Percentiles rank a stretch among this genome's conserved stretches.
These are phyloP conservation scores for Miscanthus sacchariflorus DNA, from an alignment of 202 grass and related monocot genomes.

Conservation along the genomic window DNA sequence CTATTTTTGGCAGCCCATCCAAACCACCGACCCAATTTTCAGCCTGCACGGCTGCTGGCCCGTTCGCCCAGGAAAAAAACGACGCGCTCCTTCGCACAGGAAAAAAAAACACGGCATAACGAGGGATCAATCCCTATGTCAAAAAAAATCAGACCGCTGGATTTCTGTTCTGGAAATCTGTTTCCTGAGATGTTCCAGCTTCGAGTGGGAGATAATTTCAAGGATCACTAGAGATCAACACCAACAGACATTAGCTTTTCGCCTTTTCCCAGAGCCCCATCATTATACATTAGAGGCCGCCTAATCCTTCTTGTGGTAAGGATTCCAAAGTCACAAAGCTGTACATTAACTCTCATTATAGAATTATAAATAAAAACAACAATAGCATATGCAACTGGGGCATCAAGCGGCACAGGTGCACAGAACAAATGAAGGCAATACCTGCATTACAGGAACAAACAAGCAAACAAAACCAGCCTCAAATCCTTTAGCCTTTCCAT, in stretches of 20 bases:
- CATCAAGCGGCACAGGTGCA: slow-evolving; percentile 20
- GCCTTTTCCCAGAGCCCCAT: not conserved
- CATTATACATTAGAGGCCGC: not conserved
- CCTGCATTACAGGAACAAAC: not conserved
- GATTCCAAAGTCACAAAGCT: not conserved
- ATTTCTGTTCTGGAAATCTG: not conserved
- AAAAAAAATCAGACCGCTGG: not conserved
- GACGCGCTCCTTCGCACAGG: too few relatives aligned
- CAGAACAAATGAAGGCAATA: not conserved
- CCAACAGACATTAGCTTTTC: not conserved
- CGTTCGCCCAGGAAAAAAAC: too few relatives aligned
- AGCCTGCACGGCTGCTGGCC: too few relatives aligned
- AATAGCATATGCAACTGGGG: not conserved
- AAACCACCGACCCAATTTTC: too few relatives aligned
- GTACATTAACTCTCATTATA: not conserved
- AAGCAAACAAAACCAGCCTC: not conserved
- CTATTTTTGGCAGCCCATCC: too few relatives aligned
- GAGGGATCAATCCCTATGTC: too few relatives aligned
- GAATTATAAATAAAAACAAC: slow-evolving; percentile 18
- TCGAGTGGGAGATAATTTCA: not conserved
- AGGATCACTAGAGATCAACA: not conserved
- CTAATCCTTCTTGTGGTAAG: not conserved
- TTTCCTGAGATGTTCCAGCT: not conserved
- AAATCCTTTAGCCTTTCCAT: slow-evolving; percentile 15
- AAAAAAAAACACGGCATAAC: too few relatives aligned